Conservation (phyloP, 352 stramenopile species). For the Phytophthora boehmeriae region DNA sequence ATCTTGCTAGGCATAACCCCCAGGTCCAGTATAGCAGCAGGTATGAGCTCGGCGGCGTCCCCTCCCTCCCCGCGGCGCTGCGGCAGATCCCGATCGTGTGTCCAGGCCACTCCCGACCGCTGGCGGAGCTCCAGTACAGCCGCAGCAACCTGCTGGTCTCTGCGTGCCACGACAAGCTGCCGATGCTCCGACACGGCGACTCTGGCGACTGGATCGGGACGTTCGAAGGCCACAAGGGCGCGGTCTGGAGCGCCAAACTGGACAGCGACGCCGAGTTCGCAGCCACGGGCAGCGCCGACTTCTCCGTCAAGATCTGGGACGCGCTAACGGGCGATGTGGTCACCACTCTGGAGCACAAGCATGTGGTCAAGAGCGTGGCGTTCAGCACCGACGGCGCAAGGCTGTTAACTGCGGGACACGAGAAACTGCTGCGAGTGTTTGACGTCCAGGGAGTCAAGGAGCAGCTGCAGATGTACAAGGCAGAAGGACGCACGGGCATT, state of each 20-base stretch:
- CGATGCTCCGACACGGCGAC: slow-evolving; percentile 84
- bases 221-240: slow-evolving; percentile 97
- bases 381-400: slow-evolving; percentile 89
- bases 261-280: slow-evolving; percentile 84
- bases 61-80: slow-evolving; percentile 58
- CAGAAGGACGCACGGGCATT: slow-evolving; percentile 67
- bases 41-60: slow-evolving; percentile 27
- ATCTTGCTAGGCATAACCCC: too few relatives aligned
- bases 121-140: slow-evolving; percentile 83
- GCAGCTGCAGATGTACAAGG: slow-evolving; percentile 60
- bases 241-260: slow-evolving; percentile 92
- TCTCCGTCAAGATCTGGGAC: slow-evolving; percentile 97
- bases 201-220: slow-evolving; percentile 97
- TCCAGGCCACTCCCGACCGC: slow-evolving; percentile 80
- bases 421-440: slow-evolving; percentile 95
- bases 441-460: slow-evolving; percentile 75
- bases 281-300: slow-evolving; percentile 94
- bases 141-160: slow-evolving; percentile 75
- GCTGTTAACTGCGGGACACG: slow-evolving; percentile 94
- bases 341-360: slow-evolving; percentile 94
- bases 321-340: slow-evolving; percentile 94
- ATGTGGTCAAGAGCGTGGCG: slow-evolving; percentile 97
- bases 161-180: slow-evolving; percentile 88
- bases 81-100: slow-evolving; percentile 90
- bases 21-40: too few relatives aligned